Percentiles rank a stretch among this genome's conserved stretches.
phyloP scores from a whole-genome alignment of 1,284 basidiomycete genomes.

The Marasmius tenuissimus region DNA sequence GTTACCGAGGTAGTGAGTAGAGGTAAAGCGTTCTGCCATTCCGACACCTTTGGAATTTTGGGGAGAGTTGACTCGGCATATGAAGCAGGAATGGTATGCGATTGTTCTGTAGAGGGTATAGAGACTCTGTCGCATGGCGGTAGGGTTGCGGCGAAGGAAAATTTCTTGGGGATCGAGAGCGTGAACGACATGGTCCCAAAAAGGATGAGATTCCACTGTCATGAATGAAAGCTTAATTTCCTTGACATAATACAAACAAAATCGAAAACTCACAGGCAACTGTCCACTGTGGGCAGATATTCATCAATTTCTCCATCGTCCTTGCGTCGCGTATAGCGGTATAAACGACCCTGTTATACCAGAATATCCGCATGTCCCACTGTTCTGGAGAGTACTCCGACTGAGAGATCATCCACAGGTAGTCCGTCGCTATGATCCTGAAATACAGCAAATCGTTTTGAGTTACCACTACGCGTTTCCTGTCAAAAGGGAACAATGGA shows the following conservation, averaged over 20 bases:
- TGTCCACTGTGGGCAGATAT: constrained; percentile 44
- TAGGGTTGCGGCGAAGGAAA: constrained; percentile 16
- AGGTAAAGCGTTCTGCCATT: constrained; percentile 42
- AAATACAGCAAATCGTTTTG: constrained; percentile 4
- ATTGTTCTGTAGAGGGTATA: constrained; percentile 43
- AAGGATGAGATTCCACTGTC: constrained; percentile 55
- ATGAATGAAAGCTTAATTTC: constrained; percentile 3
- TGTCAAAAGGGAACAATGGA: constrained; percentile 15
- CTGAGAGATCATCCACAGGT: constrained; percentile 49
- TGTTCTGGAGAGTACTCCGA: constrained; percentile 49
- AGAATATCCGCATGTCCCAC: constrained; percentile 57
- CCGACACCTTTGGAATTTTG: constrained; percentile 47
- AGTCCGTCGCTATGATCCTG: constrained; percentile 64
- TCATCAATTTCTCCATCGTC: constrained; percentile 64
- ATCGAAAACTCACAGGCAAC: constrained; percentile 35
- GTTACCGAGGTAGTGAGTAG: constrained; percentile 41
- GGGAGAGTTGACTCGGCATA: constrained; percentile 71
- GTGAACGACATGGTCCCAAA: constrained; percentile 57
- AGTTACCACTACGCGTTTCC: constrained; percentile 2
- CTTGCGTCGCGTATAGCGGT: constrained; percentile 51
- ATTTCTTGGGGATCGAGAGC: constrained; percentile 55
- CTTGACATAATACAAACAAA: neutral
- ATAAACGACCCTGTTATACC: constrained; percentile 61
- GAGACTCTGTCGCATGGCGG: constrained; percentile 28
- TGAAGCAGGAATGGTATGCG: constrained; percentile 46